Evolutionary conservation across 345 rosid genomes (phyloP), one percentile per base, ranked within the genome.

Genomic region (Ceriops decandra): DNA sequence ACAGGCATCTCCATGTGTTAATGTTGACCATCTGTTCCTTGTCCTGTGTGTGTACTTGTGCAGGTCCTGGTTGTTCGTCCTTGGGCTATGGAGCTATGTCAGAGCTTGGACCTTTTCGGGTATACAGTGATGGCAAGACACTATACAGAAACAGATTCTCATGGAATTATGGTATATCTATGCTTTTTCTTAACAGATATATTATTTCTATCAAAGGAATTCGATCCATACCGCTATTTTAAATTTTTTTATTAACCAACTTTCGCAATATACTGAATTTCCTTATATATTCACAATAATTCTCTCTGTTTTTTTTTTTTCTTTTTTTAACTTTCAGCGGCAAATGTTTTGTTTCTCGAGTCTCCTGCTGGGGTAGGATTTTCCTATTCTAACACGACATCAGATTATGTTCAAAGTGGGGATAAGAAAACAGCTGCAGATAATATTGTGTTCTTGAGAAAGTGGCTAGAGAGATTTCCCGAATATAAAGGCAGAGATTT

Each of bases 11-110:
- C 17, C 49, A 15, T 3, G 16, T 1, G 5, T 5, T 42, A 42
- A 42, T 13, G 17, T 42, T 17, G 49, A 13, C 49, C 49, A 13
- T 11, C 17, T 0, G 13, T 42, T 42, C 15, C 17, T 42, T 42
- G 19, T 42, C 16, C 49, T 3, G 5, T 42, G 49, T 2, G 36
- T 33, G 7, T 33, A 33, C 36, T 7, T 9, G n/a, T 38, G 21
- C 60, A 80, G 86, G 86, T 3, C 84, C 84, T 33, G 82, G 86
- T 5, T 83, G 86, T 54, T 83, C 86, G 26, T 83, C 86, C 8
- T 60, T 83, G 53, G 81, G 64, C 3, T 71, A 68, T 77, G 84
- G 86, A 36, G 86, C 86, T 19, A 68, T 83, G 84, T 35, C 76
- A 61, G 86, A 83, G 60, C 84, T 76, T 1, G 84, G 86, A 60